A percentile compares a stretch with the other conserved stretches of the same genome.
Evolutionary conservation across 768 basidiomycete genomes (phyloP).

Genomic region (Tulasnella sp.): DNA sequence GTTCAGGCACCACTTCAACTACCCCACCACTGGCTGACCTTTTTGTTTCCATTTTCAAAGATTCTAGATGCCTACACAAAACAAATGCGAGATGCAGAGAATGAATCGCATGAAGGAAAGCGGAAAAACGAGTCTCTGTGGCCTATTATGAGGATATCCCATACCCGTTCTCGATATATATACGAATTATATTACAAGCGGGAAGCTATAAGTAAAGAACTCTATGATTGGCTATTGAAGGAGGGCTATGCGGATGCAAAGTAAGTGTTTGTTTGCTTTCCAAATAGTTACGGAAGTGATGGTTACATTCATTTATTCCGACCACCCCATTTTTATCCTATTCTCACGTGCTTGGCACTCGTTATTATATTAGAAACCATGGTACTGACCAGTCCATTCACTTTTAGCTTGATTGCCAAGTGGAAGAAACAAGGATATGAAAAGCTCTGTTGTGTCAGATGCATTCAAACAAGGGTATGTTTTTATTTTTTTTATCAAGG

Average conservation of each 20-base stretch:
- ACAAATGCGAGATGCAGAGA: slow-evolving; percentile 99
- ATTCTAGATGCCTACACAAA: slow-evolving; percentile 96
- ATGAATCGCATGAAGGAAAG: slow-evolving; percentile 96
- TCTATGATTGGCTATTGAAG: slow-evolving; percentile 97
- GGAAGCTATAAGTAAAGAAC: slow-evolving; percentile 77
- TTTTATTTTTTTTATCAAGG: background rate
- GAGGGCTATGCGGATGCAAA: slow-evolving; percentile 94
- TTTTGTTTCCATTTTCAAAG: slow-evolving; percentile 29
- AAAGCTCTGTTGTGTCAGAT: slow-evolving; percentile 91
- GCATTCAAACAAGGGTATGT: slow-evolving; percentile 81
- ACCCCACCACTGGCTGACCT: too few relatives aligned
- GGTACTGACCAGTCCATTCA: background rate
- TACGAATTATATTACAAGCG: slow-evolving; percentile 99
- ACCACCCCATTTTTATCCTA: background rate
- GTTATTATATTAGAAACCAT: background rate
- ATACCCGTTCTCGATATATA: slow-evolving; percentile 90
- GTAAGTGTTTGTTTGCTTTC: slow-evolving; percentile 50
- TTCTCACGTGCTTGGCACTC: background rate
- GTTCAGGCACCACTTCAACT: background rate
- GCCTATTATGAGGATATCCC: slow-evolving; percentile 98
- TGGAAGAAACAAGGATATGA: slow-evolving; percentile 99
- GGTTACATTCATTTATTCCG: background rate
- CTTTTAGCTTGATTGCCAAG: slow-evolving; percentile 85
- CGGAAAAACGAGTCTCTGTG: slow-evolving; percentile 84
- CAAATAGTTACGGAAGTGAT: background rate